phyloP scores from a whole-genome alignment of 139 green algal species.

The Chlamydomonas asymmetrica region DNA sequence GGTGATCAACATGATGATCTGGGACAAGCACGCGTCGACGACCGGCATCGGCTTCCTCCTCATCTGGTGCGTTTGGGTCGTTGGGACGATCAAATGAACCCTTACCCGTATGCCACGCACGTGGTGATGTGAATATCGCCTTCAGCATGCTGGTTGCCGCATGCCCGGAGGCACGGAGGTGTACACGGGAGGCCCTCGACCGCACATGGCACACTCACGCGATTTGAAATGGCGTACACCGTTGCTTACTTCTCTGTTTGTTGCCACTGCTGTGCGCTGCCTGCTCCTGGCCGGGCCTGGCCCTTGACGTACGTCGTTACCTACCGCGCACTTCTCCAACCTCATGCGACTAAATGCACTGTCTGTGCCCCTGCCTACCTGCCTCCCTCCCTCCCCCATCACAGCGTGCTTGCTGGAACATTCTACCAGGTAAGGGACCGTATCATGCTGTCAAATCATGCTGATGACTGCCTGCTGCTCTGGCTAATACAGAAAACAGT shows the following conservation, averaged over 20 bases:
- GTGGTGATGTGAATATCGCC: background rate
- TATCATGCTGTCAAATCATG: no score
- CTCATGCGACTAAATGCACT: background rate
- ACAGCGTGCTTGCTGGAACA: constrained; percentile 39
- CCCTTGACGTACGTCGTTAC: background rate
- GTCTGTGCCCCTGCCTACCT: background rate
- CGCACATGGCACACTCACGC: background rate
- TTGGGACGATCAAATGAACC: background rate
- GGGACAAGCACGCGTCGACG: constrained; percentile 41
- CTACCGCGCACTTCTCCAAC: no score
- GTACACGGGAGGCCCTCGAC: background rate
- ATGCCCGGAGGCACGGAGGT: background rate
- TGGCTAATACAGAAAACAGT: no score
- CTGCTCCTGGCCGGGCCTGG: no score
- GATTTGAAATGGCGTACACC: background rate
- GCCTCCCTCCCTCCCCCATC: background rate
- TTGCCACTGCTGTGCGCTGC: no score
- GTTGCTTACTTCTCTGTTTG: background rate
- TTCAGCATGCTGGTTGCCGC: background rate
- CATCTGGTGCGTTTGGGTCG: constrained; percentile 34
- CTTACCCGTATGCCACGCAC: no score
- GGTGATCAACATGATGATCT: constrained; percentile 44
- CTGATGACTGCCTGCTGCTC: no score
- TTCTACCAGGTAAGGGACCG: no score
- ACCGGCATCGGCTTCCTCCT: constrained; percentile 38